Conservation (phyloP, 208 protist species). For the Wallacemonas sp. region DNA sequence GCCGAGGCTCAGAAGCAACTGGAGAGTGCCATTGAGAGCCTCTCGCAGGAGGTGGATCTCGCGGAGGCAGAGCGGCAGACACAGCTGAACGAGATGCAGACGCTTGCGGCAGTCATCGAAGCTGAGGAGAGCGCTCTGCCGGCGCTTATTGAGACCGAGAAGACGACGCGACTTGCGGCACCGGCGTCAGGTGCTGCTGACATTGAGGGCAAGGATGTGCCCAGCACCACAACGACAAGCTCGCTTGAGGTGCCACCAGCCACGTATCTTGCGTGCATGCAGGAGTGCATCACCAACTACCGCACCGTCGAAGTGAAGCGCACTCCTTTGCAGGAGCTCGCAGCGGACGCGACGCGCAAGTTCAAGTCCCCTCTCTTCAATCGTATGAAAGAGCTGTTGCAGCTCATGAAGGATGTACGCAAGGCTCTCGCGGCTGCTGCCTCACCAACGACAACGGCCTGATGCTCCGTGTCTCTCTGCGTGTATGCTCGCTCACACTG, state of each 20-base stretch:
- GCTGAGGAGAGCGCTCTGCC: constrained; percentile 20
- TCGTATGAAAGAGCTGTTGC: constrained; percentile 85
- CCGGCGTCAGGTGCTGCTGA: neutral
- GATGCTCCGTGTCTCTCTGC: too few species aligned
- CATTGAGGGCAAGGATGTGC: neutral
- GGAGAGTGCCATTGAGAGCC: constrained; percentile 19
- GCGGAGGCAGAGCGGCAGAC: constrained; percentile 31
- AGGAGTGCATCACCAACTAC: constrained; percentile 75
- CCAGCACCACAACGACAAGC: too few species aligned
- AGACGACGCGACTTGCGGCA: neutral
- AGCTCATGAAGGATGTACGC: constrained; percentile 66
- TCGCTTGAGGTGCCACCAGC: neutral
- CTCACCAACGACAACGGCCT: too few species aligned
- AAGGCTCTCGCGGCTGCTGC: neutral
- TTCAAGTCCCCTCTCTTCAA: constrained; percentile 86
- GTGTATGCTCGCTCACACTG: too few species aligned
- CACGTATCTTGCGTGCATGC: constrained; percentile 54
- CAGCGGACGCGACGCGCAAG: constrained; percentile 80
- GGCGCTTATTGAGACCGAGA: neutral
- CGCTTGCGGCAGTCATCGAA: constrained; percentile 20
- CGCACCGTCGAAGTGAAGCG: constrained; percentile 56
- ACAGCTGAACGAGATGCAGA: constrained; percentile 27
- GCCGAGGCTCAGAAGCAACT: constrained; percentile 21
- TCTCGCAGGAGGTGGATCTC: constrained; percentile 26
- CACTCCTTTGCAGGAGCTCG: constrained; percentile 61